These are phyloP conservation scores for Euptelea pleiosperma DNA, from an alignment of 164 flowering plant species.

Conservation along the genomic window DNA sequence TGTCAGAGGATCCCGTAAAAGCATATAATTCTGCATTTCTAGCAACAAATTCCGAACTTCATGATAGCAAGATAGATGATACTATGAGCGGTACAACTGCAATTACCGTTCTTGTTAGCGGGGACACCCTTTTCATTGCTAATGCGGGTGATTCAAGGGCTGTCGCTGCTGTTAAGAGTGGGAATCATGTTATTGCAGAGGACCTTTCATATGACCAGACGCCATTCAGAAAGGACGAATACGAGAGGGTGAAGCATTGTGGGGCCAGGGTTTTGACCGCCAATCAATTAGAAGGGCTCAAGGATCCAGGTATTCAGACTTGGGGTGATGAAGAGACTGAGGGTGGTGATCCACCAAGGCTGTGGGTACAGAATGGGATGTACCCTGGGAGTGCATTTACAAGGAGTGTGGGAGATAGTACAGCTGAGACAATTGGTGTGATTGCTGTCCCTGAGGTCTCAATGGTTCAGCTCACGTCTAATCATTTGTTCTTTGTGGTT, in stretches of 20 bases:
- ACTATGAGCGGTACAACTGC: slow-evolving; percentile 97
- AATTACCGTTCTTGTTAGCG: slow-evolving; percentile 74
- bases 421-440: slow-evolving; percentile 90
- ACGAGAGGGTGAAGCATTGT: slow-evolving; percentile 76
- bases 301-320: slow-evolving; percentile 70
- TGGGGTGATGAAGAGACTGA: slow-evolving; percentile 93
- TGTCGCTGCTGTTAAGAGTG: slow-evolving; percentile 63
- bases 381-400: slow-evolving; percentile 97
- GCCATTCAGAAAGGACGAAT: slow-evolving; percentile 87
- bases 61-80: slow-evolving; percentile 79
- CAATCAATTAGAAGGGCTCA: slow-evolving; percentile 85
- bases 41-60: slow-evolving; percentile 59
- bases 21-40: slow-evolving; percentile 67
- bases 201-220: slow-evolving; percentile 85
- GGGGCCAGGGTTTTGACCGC: slow-evolving; percentile 93
- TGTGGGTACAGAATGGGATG: slow-evolving; percentile 89
- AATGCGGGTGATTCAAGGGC: slow-evolving; percentile 99
- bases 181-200: slow-evolving; percentile 53
- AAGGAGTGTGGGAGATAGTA: slow-evolving; percentile 83
- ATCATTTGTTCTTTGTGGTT: slow-evolving; percentile 77
- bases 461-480: slow-evolving; percentile 50
- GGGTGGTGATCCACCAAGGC: slow-evolving; percentile 89
- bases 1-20: slow-evolving; percentile 70
- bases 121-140: slow-evolving; percentile 68
- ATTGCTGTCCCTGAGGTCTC: slow-evolving; percentile 82